Percentiles rank a stretch among this genome's conserved stretches.
These are phyloP conservation scores for Candida freyschussii DNA, from an alignment of 1,139 yeast species.

Conservation along the genomic window DNA sequence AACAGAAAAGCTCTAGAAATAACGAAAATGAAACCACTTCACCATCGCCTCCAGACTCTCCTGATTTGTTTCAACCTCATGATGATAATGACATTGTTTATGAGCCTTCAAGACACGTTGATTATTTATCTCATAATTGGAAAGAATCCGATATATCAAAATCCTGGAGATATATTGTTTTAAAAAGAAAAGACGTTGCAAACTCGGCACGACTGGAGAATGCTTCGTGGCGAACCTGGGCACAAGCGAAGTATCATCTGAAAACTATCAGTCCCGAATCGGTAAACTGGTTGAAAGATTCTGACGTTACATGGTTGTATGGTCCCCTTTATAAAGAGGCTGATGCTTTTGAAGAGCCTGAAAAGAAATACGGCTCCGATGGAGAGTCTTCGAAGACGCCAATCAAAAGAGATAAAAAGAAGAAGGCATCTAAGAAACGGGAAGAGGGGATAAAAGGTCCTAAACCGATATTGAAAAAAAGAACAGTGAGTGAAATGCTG, in stretches of 20 bases:
- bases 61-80: constrained; percentile 46
- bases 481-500: constrained; percentile 67
- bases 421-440: constrained; percentile 13
- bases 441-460: constrained; percentile 24
- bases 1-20: constrained; percentile 11
- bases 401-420: constrained; percentile 20
- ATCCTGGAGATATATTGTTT: constrained; percentile 90
- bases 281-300: constrained; percentile 76
- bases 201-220: constrained; percentile 64
- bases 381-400: constrained; percentile 32
- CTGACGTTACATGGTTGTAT: constrained; percentile 78
- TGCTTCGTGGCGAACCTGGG: constrained; percentile 87
- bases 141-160: constrained; percentile 88
- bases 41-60: constrained; percentile 32
- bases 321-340: constrained; percentile 58
- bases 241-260: constrained; percentile 63
- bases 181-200: constrained; percentile 72
- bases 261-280: constrained; percentile 68
- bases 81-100: constrained; percentile 80
- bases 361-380: constrained; percentile 36
- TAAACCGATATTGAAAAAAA: constrained; percentile 78
- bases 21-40: constrained; percentile 9
- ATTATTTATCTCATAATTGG: constrained; percentile 93
- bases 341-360: constrained; percentile 31
- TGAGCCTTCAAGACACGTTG: constrained; percentile 88